phyloP scores from a whole-genome alignment of 2,329 filamentous ascomycete genomes.

The Epichloe gansuensis region DNA sequence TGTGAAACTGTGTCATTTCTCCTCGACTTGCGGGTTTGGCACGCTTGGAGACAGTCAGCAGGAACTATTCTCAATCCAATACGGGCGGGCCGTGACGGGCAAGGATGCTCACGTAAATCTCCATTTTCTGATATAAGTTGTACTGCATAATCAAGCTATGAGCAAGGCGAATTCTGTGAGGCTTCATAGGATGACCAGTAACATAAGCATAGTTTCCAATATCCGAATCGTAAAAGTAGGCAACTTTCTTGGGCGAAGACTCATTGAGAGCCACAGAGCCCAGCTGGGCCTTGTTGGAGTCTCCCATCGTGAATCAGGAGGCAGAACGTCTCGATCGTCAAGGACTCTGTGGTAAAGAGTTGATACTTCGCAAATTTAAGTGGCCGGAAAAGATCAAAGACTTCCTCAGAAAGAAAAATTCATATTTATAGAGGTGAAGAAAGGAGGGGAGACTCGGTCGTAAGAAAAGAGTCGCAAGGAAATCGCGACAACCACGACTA shows the following conservation, averaged over 20 bases:
- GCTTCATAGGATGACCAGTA: conserved; percentile 96
- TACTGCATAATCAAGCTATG: conserved; percentile 96
- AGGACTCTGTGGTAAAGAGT: not conserved
- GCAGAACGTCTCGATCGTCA: not conserved
- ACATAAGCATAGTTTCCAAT: conserved; percentile 98
- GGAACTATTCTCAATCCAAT: not conserved
- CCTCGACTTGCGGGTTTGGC: conserved; percentile 78
- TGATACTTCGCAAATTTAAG: not conserved
- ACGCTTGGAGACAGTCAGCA: conserved; percentile 34
- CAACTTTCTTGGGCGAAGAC: conserved; percentile 61
- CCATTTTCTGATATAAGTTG: conserved; percentile 91
- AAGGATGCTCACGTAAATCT: conserved; percentile 64
- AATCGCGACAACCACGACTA: not conserved
- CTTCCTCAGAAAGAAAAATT: not conserved
- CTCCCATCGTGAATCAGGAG: conserved; percentile 19
- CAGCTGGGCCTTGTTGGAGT: conserved; percentile 21
- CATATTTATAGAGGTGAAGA: not conserved
- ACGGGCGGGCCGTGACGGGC: not conserved
- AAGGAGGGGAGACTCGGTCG: not conserved
- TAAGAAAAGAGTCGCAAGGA: not conserved
- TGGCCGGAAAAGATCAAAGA: not conserved
- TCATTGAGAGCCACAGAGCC: conserved; percentile 35
- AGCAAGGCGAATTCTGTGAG: conserved; percentile 85
- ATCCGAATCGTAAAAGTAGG: conserved; percentile 97
- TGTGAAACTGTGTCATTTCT: conserved; percentile 91